Evolutionary conservation across 305 asterid species (phyloP), one percentile per base, ranked within the genome.

Genomic region (Fraxinus platypoda): DNA sequence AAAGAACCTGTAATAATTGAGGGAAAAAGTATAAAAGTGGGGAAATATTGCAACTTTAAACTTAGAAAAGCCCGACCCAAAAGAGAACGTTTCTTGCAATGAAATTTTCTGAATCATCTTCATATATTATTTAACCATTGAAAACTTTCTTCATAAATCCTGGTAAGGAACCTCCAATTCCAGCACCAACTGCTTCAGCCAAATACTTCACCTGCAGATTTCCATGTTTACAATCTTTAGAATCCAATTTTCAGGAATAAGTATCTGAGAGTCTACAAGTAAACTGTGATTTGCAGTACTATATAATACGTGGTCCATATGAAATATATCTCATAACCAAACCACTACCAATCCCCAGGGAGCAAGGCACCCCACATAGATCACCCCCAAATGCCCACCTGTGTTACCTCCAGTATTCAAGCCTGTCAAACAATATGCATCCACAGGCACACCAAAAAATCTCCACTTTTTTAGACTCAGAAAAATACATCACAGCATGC

Each of bases 111-210:
- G 26, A 34, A 31, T 1, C 70, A 31, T 49, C 82, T 77, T 70
- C 41, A 8, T 57, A 46, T 17, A 71, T 34, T 79, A 76, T 82
- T 94, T 85, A 90, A 71, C 84, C 76, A 78, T 70, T 87, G 82
- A 94, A 87, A 79, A 92, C 78, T 66, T 76, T 88, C 85, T 87
- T 90, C 83, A 94, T 38, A 78, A 94, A 64, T 30, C 94, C 98
- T 82, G 90, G 93, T 71, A 90, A 66, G 52, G 95, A 87, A 80
- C 95, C 93, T 74, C 99, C 99, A 91, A 93, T 87, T 81, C 98
- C 98, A 75, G 96, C 97, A 57, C 93, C 90, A 83, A 95, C 90
- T 43, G 99, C 92, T 89, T 94, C 98, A 12, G 95, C 97, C 87
- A 95, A 85, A 81, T 93, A 90, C 83, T 88, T 90, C 1, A 88